Percentiles rank a stretch among this genome's conserved stretches.
Evolutionary conservation across 176 grass and related monocot species (phyloP).

Genomic region (Ananas comosus): DNA sequence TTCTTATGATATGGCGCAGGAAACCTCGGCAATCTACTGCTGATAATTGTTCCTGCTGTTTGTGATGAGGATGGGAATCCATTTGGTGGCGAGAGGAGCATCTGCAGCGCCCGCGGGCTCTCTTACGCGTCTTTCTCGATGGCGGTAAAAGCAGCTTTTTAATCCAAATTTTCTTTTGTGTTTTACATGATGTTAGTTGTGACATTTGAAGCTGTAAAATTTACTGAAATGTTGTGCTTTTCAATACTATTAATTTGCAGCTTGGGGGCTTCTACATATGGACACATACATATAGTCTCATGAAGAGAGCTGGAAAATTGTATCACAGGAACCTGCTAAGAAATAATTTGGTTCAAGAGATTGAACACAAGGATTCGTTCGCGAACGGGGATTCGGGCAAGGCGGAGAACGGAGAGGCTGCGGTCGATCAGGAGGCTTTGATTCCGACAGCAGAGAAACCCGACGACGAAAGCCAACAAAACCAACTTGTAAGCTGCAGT

Average conservation of each 20-base stretch:
- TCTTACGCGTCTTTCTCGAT: conserved; percentile 88
- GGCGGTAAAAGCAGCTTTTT: conserved; percentile 47
- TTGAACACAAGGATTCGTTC: conserved; percentile 10
- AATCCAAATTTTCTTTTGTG: not conserved
- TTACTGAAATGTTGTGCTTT: not conserved
- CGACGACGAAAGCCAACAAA: conserved; percentile 21
- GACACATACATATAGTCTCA: conserved; percentile 66
- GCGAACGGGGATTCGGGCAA: conserved; percentile 1
- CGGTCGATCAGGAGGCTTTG: conserved; percentile 30
- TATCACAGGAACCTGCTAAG: conserved; percentile 39
- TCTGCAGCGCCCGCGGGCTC: conserved; percentile 43
- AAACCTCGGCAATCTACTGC: conserved; percentile 68
- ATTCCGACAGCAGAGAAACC: conserved; percentile 28
- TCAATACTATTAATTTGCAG: conserved; percentile 25
- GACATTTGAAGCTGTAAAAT: not conserved
- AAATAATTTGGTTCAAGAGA: conserved; percentile 27
- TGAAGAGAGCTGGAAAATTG: conserved; percentile 70
- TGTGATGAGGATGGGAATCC: conserved; percentile 72
- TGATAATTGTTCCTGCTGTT: conserved; percentile 66
- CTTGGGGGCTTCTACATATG: conserved; percentile 85
- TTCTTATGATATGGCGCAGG: conserved; percentile 25
- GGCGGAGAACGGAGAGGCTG: conserved; percentile 10
- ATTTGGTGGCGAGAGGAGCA: conserved; percentile 27
- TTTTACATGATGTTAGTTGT: not conserved
- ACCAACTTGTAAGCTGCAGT: conserved; percentile 41